Percentiles rank a stretch among this genome's conserved stretches.
These are phyloP conservation scores for Macrolepiota albuminosa DNA, from an alignment of 768 basidiomycete species.

Conservation along the genomic window DNA sequence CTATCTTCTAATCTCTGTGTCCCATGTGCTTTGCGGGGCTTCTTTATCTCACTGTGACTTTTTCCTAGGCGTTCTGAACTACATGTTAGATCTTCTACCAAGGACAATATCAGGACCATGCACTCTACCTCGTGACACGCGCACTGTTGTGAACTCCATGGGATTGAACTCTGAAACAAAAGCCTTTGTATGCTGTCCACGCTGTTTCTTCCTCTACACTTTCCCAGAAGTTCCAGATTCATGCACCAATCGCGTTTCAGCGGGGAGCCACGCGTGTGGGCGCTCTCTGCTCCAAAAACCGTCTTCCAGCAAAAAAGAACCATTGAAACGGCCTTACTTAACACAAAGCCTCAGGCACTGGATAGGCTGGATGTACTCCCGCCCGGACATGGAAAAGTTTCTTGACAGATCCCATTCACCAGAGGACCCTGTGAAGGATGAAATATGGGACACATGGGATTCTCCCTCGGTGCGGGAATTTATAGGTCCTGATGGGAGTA, in stretches of 20 bases:
- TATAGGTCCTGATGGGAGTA: constrained; percentile 9
- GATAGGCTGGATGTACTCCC: neutral
- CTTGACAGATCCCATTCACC: neutral
- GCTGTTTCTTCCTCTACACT: neutral
- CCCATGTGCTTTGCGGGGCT: neutral
- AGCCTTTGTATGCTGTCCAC: neutral
- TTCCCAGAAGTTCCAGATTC: neutral
- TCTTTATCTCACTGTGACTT: neutral
- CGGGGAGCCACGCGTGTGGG: neutral
- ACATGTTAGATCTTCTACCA: neutral
- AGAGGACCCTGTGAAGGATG: neutral
- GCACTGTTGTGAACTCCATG: neutral
- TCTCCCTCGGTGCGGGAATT: neutral
- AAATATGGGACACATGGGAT: neutral
- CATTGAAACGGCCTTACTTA: neutral
- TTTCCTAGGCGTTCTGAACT: neutral
- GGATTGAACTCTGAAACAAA: neutral
- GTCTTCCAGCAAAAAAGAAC: neutral
- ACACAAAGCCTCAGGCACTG: neutral
- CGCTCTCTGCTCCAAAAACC: neutral
- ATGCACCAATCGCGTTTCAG: neutral
- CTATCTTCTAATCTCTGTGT: neutral
- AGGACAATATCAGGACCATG: neutral
- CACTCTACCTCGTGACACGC: neutral
- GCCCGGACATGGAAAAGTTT: neutral